Conservation (phyloP, 768 basidiomycete genomes). For the Hydnomerulius pinastri region DNA sequence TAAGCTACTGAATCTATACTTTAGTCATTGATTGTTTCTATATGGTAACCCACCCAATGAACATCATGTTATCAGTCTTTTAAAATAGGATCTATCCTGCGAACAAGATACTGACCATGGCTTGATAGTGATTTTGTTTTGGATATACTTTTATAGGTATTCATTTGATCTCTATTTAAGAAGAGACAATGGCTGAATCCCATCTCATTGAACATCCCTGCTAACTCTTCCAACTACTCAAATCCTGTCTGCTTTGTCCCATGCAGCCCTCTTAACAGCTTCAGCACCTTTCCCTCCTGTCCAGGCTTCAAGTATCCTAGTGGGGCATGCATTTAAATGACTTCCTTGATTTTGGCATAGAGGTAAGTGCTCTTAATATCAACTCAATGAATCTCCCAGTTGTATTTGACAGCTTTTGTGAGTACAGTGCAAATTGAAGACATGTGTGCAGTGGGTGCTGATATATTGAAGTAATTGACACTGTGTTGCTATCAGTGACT, state of each 20-base stretch:
- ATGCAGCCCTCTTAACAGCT: constrained; percentile 34
- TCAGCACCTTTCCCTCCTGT: constrained; percentile 27
- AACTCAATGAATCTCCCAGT: constrained; percentile 12
- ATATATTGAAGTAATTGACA: constrained; percentile 24
- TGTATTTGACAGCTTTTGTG: neutral
- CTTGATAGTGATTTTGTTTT: too few relatives aligned
- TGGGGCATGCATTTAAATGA: constrained; percentile 41
- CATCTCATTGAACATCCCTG: neutral
- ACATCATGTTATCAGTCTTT: too few relatives aligned
- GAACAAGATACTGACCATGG: too few relatives aligned
- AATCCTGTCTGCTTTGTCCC: constrained; percentile 38
- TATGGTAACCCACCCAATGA: too few relatives aligned
- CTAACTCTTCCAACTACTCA: constrained; percentile 32
- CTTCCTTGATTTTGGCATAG: constrained; percentile 24
- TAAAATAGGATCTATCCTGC: too few relatives aligned
- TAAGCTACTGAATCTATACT: too few relatives aligned
- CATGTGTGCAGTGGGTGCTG: constrained; percentile 1
- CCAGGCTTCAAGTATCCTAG: constrained; percentile 18
- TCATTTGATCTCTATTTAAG: too few relatives aligned
- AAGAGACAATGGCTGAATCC: too few relatives aligned
- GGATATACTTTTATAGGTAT: too few relatives aligned
- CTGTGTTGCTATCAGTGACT: neutral
- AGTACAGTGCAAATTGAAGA: constrained; percentile 8
- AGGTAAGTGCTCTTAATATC: constrained; percentile 19
- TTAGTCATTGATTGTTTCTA: too few relatives aligned